These are phyloP conservation scores for Sporothrix phasma DNA, from an alignment of 2,329 filamentous ascomycete genomes.

Conservation along the genomic window DNA sequence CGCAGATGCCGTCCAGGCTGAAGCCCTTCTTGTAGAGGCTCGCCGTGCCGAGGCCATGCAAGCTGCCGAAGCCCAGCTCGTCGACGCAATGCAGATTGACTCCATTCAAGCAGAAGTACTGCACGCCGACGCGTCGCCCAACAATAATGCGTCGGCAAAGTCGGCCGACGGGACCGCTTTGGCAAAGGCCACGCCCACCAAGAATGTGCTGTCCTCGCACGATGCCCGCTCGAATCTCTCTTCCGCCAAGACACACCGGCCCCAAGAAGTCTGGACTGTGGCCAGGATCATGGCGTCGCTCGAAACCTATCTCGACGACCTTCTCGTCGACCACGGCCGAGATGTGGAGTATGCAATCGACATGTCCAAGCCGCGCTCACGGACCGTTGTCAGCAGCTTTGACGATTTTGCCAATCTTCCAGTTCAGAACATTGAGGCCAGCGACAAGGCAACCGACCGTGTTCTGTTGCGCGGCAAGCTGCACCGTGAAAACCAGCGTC, in stretches of 20 bases:
- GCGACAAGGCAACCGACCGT: slow-evolving; percentile 9
- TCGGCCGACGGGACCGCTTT: neutral
- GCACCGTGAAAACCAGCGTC: slow-evolving; percentile 16
- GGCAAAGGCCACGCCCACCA: neutral
- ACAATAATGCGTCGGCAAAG: neutral
- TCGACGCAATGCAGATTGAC: neutral
- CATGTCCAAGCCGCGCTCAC: slow-evolving; percentile 21
- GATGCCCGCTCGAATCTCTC: neutral
- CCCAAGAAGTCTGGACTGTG: slow-evolving; percentile 32
- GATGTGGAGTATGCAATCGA: slow-evolving; percentile 37
- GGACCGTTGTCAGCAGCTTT: slow-evolving; percentile 12
- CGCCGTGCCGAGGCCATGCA: neutral
- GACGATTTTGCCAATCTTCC: slow-evolving; percentile 41
- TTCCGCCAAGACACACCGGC: slow-evolving; percentile 16
- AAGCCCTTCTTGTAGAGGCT: neutral
- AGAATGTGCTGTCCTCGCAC: neutral
- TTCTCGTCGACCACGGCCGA: slow-evolving; percentile 36
- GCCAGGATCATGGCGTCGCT: slow-evolving; percentile 35
- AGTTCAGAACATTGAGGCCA: slow-evolving; percentile 25
- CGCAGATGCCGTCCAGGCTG: neutral
- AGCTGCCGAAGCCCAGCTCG: neutral
- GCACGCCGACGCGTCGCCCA: neutral
- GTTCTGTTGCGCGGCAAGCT: slow-evolving; percentile 5
- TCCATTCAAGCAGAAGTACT: neutral
- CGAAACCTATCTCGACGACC: slow-evolving; percentile 31